phyloP scores from a whole-genome alignment of 2,329 filamentous ascomycete genomes.

The Penicillium rolfsii region DNA sequence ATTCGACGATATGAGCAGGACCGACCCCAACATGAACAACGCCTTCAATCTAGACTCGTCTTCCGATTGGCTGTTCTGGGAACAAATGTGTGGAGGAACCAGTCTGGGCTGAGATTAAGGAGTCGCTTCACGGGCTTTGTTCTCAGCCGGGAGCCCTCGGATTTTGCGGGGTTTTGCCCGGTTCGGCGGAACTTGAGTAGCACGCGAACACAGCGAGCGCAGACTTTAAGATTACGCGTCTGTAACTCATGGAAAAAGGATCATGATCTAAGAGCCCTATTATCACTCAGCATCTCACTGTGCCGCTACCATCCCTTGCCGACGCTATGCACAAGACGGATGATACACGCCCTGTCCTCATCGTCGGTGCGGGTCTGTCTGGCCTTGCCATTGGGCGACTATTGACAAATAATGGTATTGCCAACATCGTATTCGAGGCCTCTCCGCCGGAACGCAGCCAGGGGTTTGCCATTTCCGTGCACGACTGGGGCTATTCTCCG shows the following conservation, averaged over 20 bases:
- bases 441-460: background rate
- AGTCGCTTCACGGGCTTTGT: conserved; percentile 1
- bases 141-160: background rate
- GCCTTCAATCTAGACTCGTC: background rate
- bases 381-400: background rate
- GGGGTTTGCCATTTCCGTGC: background rate
- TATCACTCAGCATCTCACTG: background rate
- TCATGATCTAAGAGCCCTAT: background rate
- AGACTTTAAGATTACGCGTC: background rate
- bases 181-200: background rate
- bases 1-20: background rate
- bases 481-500: background rate
- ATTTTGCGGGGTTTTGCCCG: background rate
- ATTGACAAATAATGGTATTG: background rate
- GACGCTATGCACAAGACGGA: background rate
- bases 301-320: background rate
- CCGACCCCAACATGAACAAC: background rate
- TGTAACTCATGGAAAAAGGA: background rate
- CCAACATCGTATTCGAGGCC: conserved; percentile 3
- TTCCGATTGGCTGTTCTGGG: conserved; percentile 10
- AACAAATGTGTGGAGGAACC: background rate
- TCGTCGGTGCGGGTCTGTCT: background rate
- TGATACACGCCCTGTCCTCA: background rate
- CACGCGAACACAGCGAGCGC: background rate
- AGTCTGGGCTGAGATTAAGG: background rate